A percentile compares a stretch with the other conserved stretches of the same genome.
Conservation (phyloP, 164 flowering plant genomes). For the Piper longum region DNA sequence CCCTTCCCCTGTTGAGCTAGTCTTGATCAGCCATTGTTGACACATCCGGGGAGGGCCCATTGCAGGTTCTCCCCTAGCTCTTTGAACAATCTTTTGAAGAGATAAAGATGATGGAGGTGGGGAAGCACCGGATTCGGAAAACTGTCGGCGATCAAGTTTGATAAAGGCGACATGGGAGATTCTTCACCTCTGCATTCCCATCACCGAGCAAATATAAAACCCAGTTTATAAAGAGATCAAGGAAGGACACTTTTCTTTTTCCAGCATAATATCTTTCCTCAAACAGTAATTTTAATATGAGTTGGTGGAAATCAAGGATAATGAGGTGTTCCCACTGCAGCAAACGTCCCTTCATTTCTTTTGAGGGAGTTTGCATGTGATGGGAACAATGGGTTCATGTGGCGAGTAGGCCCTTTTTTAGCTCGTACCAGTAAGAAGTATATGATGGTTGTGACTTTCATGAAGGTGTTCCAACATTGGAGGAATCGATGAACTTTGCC, state of each 20-base stretch:
- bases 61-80: not conserved
- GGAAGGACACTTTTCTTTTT: not conserved
- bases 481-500: not conserved
- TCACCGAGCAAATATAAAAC: not conserved
- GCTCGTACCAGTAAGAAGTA: not conserved
- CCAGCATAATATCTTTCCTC: not conserved
- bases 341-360: not conserved
- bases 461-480: not conserved
- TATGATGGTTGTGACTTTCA: not conserved
- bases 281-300: not conserved
- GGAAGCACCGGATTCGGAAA: slow-evolving; percentile 3
- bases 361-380: not conserved
- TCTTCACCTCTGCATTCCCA: not conserved
- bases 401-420: not conserved
- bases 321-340: not conserved
- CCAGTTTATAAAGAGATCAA: not conserved
- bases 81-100: not conserved
- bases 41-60: not conserved
- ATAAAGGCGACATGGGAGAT: slow-evolving; percentile 1
- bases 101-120: not conserved
- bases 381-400: not conserved
- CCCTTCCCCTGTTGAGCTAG: not conserved
- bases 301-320: not conserved
- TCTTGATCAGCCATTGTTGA: not conserved
- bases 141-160: not conserved